phyloP scores from a whole-genome alignment of 148 eudicot genomes.

The Camellia sinensis region DNA sequence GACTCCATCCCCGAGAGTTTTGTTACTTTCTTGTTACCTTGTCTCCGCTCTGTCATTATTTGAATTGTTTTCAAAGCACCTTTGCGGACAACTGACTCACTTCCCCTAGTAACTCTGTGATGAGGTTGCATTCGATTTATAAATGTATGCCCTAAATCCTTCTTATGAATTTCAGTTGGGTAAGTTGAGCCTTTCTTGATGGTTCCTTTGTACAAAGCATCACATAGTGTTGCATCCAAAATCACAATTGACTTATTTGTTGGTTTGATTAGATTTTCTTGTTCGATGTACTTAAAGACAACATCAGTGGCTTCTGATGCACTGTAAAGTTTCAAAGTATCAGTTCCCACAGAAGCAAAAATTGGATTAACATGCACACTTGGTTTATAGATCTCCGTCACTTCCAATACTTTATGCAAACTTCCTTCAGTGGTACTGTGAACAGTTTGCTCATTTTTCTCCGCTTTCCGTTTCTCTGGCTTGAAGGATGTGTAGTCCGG shows the following conservation, averaged over 20 bases:
- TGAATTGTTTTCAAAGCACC: conserved; percentile 76
- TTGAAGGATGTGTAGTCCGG: conserved; percentile 69
- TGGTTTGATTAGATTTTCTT: conserved; percentile 78
- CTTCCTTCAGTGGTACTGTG: conserved; percentile 38
- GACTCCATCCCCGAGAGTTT: conserved; percentile 88
- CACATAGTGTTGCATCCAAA: conserved; percentile 76
- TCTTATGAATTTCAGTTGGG: conserved; percentile 95
- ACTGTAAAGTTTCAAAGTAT: conserved; percentile 49
- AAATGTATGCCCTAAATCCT: conserved; percentile 71
- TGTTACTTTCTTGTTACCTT: conserved; percentile 94
- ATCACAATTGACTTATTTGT: conserved; percentile 61
- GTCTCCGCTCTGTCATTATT: conserved; percentile 84
- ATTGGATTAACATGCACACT: conserved; percentile 74
- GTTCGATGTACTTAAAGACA: conserved; percentile 73
- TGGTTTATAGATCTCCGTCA: conserved; percentile 80
- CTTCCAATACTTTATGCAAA: conserved; percentile 47
- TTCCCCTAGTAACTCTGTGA: conserved; percentile 77
- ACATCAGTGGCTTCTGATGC: conserved; percentile 73
- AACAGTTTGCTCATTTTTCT: conserved; percentile 48
- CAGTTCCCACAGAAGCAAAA: conserved; percentile 79
- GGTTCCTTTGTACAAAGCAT: conserved; percentile 89
- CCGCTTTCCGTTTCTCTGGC: conserved; percentile 71
- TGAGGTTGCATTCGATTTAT: conserved; percentile 90
- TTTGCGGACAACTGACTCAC: conserved; percentile 68
- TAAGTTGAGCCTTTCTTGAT: conserved; percentile 80